phyloP scores from a whole-genome alignment of 73 alveolate species.

The Paramecium caudatum region DNA sequence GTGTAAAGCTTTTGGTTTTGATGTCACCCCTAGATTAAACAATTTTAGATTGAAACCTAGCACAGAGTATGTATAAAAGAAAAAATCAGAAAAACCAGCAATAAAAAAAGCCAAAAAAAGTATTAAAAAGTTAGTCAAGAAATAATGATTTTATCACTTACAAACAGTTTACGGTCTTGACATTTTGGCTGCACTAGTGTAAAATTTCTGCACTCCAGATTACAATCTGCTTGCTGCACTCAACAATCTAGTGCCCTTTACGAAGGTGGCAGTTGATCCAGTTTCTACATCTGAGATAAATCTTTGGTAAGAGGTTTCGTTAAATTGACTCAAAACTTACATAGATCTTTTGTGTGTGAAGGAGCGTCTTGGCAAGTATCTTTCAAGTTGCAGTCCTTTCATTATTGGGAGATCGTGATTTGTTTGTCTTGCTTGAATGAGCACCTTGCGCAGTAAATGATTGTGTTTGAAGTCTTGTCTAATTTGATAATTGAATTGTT shows the following conservation, averaged over 20 bases:
- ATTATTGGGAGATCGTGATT: conserved; percentile 8
- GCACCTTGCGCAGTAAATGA: neutral
- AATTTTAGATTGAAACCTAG: conserved; percentile 37
- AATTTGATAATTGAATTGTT: conserved; percentile 5
- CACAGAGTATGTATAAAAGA: neutral
- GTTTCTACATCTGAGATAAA: conserved; percentile 29
- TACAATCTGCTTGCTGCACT: conserved; percentile 43
- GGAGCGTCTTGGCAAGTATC: neutral
- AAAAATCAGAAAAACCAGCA: neutral
- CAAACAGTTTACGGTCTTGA: too few relatives aligned
- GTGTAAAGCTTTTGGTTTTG: conserved; percentile 50
- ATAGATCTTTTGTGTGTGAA: conserved; percentile 7
- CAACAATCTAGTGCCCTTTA: neutral
- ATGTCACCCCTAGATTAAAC: conserved; percentile 31
- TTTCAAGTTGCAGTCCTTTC: conserved; percentile 36
- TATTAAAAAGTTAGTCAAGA: too few relatives aligned
- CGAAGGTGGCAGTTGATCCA: neutral
- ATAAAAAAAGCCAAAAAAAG: neutral
- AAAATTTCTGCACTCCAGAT: neutral
- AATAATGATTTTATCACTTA: too few relatives aligned
- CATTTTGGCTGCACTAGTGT: neutral
- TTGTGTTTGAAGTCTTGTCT: neutral
- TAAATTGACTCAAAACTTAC: neutral
- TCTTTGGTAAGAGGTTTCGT: neutral
- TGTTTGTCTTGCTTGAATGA: conserved; percentile 15